phyloP scores from a whole-genome alignment of 1,284 basidiomycete genomes.

The Coniferiporia sulphurascens region DNA sequence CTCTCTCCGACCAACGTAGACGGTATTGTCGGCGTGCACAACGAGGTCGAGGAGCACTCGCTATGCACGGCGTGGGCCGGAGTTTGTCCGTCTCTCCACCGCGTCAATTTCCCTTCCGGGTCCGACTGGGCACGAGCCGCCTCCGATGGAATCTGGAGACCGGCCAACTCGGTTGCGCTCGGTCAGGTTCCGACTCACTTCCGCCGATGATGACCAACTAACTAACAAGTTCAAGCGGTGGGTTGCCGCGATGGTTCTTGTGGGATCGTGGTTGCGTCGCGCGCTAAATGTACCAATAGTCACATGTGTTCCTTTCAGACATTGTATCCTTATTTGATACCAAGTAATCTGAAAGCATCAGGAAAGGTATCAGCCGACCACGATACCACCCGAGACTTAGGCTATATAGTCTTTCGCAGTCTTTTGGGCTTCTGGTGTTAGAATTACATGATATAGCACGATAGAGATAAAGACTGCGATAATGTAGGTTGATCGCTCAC shows the following conservation, averaged over 20 bases:
- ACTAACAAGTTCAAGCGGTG: neutral
- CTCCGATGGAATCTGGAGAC: conserved; percentile 8
- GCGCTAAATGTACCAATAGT: neutral
- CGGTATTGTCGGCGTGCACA: conserved; percentile 33
- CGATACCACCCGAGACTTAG: conserved; percentile 4
- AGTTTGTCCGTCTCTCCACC: conserved; percentile 48
- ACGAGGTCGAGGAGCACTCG: conserved; percentile 44
- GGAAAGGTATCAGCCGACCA: neutral
- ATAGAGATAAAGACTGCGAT: conserved; percentile 12
- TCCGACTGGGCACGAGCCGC: conserved; percentile 34
- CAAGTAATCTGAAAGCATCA: neutral
- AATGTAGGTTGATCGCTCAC: conserved; percentile 10
- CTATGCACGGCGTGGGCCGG: conserved; percentile 51
- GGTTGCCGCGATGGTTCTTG: no score
- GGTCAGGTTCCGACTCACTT: no score
- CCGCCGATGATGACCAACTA: neutral
- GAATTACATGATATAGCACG: conserved; percentile 4
- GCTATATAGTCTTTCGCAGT: neutral
- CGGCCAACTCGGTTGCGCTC: neutral
- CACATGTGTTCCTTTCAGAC: neutral
- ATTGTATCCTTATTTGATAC: neutral
- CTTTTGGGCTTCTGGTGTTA: neutral
- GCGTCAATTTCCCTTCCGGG: conserved; percentile 52
- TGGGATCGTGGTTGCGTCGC: no score
- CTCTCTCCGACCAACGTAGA: conserved; percentile 52